Evolutionary conservation across 2,329 filamentous ascomycete genomes (phyloP), one percentile per base, ranked within the genome.

Genomic region (Beauveria scarabaeidicola): DNA sequence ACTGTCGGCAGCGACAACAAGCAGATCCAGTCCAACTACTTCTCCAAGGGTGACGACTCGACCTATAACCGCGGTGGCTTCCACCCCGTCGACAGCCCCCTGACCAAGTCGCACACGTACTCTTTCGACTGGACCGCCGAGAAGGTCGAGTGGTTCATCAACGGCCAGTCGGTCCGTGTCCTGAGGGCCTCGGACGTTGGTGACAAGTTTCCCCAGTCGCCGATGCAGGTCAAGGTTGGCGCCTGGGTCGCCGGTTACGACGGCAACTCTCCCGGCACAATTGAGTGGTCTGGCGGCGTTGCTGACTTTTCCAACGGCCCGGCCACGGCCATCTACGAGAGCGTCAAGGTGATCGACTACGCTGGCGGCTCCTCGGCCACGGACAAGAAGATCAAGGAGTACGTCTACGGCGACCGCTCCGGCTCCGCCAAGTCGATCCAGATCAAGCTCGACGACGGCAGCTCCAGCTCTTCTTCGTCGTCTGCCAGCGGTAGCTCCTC

Each of bases 1-100:
- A 96, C 90, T 88, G 81, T 97, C 61, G 94, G 93, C 61, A 86
- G 85, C 57, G 84, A 90, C 69, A 76, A 81, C 65, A 74, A 78
- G 29, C 80, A 93, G 71, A 91, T 92, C 36, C 93, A 97, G 77
- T 88, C 85, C 71, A 96, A 96, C 77, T 96, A 91, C 77, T 90
- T 89, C 74, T 83, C 85, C 76, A 88, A 90, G 78, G 88, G 88
- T 61, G 76, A 89, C 73, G 85, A 82, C 58, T 81, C 81, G n/a
- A 81, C 81, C 61, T 91, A 85, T 73, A 85, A 91, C 74, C 86
- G 88, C 63, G 87, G 83, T 69, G 78, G 78, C 60, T 86, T 82
- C 77, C 80, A 85, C 67, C 63, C 76, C n/a, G 78, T 90, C 54
- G 64, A 72, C 62, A 75, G 76, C 66, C 81, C 86, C 29, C 75